Evolutionary conservation across 352 stramenopile genomes (phyloP).

Genomic region (Phytophthora fragariae): DNA sequence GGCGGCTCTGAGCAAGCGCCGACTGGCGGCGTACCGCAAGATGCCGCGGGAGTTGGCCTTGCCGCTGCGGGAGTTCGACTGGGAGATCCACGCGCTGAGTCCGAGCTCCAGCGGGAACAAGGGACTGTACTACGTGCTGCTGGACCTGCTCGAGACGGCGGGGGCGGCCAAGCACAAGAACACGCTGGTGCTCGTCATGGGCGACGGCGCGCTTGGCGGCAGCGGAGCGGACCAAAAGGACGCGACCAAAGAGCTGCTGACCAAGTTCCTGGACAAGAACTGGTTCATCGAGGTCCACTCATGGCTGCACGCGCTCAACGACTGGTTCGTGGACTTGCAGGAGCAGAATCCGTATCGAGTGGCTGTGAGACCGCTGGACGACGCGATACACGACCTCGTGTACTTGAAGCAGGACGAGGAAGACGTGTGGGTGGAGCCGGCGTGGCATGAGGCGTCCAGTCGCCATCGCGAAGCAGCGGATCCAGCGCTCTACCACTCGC

Average conservation of each 20-base stretch:
- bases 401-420: slow-evolving; percentile 38
- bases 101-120: slow-evolving; percentile 42
- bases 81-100: slow-evolving; percentile 38
- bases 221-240: slow-evolving; percentile 41
- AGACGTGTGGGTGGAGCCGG: slow-evolving; percentile 29
- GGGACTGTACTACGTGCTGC: slow-evolving; percentile 45
- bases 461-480: slow-evolving; percentile 21
- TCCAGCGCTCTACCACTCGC: not conserved
- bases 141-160: slow-evolving; percentile 31
- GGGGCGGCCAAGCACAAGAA: slow-evolving; percentile 35
- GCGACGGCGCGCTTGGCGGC: slow-evolving; percentile 40
- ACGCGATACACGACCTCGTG: slow-evolving; percentile 33
- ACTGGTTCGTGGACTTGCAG: slow-evolving; percentile 46
- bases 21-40: slow-evolving; percentile 44
- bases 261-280: slow-evolving; percentile 41
- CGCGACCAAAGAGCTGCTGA: slow-evolving; percentile 41
- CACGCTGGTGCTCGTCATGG: slow-evolving; percentile 53
- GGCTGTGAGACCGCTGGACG: slow-evolving; percentile 42
- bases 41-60: slow-evolving; percentile 35
- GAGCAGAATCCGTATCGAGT: slow-evolving; percentile 31
- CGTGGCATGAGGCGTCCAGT: slow-evolving; percentile 9
- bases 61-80: slow-evolving; percentile 29
- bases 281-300: slow-evolving; percentile 53
- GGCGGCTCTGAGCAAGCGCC: slow-evolving; percentile 12
- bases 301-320: slow-evolving; percentile 44